Base-by-base conservation (phyloP, 768 basidiomycete genomes). In the Phallus indusiatus region DNA sequence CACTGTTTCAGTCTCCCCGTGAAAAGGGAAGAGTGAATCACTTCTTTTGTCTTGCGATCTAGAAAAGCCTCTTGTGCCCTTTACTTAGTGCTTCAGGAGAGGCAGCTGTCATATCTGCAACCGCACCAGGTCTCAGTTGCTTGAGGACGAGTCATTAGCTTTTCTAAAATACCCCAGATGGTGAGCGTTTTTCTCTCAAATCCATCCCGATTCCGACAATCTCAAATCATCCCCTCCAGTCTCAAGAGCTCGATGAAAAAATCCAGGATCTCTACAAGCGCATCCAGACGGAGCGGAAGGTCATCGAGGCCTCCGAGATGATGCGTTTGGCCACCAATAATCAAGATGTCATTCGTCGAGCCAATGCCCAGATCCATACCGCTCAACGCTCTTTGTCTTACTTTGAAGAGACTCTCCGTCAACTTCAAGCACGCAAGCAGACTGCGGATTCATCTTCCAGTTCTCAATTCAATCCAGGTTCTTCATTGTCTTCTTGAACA, bases 251-350 rank as follows among this genome's bases (percentile, higher is more conserved):
- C 74, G 90, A 93, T 82, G 85, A 85, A 81, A 94, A 94, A 82
- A 92, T 94, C 70, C 84, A 86, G 71, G 90, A 92, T 72, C 84
- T 94, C 67, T 83, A 86, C 75, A 86, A 83, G 73, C 88, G 88
- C 71, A 94, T 95, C 71, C 82, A 87, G 75, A 93, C 88, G 36
- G 91, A 95, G 75, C 88, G 87, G 73, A 94, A 91, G 80, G 85
- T 94, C 70, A 78, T 95, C 64, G 90, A 94, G 72, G 92, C 86
- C 17, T 84, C 85, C 28, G 82, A 86, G 68, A 79, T 81, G 64
- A 77, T 94, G 59, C 81, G 86, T 50, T 81, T 83, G 70, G 92
- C 92, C 1, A 94, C 92, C 34, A 81, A 75, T 48, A 95, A 95
- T 68, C 87, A 82, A 65, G 91, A 94, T 73, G 93, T 94, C 52